Base-by-base conservation (phyloP, 2,329 filamentous ascomycete species). In the Colletotrichum australisinense region DNA sequence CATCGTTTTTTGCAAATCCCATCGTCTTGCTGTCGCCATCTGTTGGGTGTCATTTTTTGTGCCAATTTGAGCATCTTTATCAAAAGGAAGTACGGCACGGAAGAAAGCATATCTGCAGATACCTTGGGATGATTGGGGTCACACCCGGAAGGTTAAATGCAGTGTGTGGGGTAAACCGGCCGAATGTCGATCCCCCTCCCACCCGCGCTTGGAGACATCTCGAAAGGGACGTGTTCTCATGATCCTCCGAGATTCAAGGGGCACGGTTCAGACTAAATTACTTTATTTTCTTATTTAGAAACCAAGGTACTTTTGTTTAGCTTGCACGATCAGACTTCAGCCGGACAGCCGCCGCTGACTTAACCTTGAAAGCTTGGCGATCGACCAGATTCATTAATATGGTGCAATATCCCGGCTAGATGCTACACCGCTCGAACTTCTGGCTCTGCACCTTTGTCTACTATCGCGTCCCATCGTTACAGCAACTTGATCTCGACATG, bases 331-430 rank as follows among this genome's bases (percentile, higher is more conserved):
- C n/a, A 28, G 38, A 30, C 14, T 26, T 63, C 30, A 8, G 7
- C 52, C 28, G 28, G 16, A 26, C 14, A 30, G 32, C 32, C 63
- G 49, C 19, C 22, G 28, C 24, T 56, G 14, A 38, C 8, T 42
- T 19, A 14, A 55, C 24, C 14, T 22, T 0, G 58, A 30, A 7
- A 24, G 22, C n/a, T 59, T 64, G 28, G 11, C 30, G 57, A 24
- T 7, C 7, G 19, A 35, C 26, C 16, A 5, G 35, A 14, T 38
- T 65, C 42, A 65, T 73, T n/a, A n/a, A 70, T 5, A 52, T 55
- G 59, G 55, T 28, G 58, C 53, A 26, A 55, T 42, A 55, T 42
- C 42, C 26, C 16, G 70, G 53, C 14, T 65, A 32, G 55, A 60
- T 35, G 8, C 22, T 14, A 19, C 1, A 26, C 3, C 9, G 1